These are phyloP conservation scores for Aspergillus tamarii DNA, from an alignment of 2,329 filamentous ascomycete species.

Conservation along the genomic window DNA sequence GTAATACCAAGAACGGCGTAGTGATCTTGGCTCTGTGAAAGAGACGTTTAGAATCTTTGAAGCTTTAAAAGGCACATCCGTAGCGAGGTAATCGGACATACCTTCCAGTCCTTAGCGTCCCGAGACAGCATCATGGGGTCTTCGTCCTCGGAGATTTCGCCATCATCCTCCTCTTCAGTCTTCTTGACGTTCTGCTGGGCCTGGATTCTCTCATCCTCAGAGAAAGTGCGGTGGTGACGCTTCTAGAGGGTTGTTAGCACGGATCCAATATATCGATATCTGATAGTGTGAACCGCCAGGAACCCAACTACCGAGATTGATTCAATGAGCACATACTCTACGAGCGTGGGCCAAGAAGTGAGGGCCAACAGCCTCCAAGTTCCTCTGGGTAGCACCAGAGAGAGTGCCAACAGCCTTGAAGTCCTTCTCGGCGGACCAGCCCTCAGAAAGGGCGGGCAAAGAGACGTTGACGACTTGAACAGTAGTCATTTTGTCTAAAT, in stretches of 20 bases:
- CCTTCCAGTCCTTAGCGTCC: slow-evolving; percentile 99
- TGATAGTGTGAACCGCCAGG: background rate
- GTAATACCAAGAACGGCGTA: slow-evolving; percentile 93
- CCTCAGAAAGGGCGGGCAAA: slow-evolving; percentile 75
- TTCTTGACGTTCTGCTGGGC: slow-evolving; percentile 95
- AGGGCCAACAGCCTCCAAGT: slow-evolving; percentile 92
- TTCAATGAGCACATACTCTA: slow-evolving; percentile 60
- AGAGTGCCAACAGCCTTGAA: slow-evolving; percentile 83
- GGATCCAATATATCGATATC: background rate
- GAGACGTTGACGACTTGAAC: slow-evolving; percentile 47
- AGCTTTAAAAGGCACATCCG: background rate
- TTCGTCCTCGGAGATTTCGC: slow-evolving; percentile 91
- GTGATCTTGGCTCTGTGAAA: slow-evolving; percentile 81
- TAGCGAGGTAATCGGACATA: slow-evolving; percentile 43
- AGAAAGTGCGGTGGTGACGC: slow-evolving; percentile 96
- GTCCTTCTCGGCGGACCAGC: slow-evolving; percentile 83
- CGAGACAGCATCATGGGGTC: slow-evolving; percentile 88
- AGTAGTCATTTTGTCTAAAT: slow-evolving; percentile 62
- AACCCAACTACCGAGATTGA: background rate
- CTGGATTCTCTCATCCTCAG: slow-evolving; percentile 96
- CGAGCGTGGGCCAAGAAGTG: slow-evolving; percentile 98
- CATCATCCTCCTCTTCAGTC: slow-evolving; percentile 85
- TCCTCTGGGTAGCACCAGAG: slow-evolving; percentile 77
- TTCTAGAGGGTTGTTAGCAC: slow-evolving; percentile 48
- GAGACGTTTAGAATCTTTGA: slow-evolving; percentile 16